A percentile compares a stretch with the other conserved stretches of the same genome.
These are phyloP conservation scores for Austroboletus niveus DNA, from an alignment of 1,284 basidiomycete genomes.

Conservation along the genomic window DNA sequence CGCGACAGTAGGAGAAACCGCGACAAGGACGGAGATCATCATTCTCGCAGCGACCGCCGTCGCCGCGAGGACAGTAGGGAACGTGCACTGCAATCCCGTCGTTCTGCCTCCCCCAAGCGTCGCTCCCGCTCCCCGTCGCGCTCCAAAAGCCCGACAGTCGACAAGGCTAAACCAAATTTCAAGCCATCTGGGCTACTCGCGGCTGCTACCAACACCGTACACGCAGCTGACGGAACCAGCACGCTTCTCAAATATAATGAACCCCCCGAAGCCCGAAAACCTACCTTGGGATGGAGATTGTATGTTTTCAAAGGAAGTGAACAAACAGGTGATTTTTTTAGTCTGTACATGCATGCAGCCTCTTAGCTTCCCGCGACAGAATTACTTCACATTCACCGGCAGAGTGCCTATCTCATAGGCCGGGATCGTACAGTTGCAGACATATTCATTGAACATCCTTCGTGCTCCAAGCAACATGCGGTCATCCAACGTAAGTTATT, in stretches of 20 bases:
- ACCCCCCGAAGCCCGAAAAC: constrained; percentile 96
- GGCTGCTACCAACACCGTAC: constrained; percentile 89
- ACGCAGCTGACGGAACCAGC: constrained; percentile 69
- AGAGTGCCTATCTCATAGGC: constrained; percentile 94
- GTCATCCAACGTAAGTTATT: constrained; percentile 81
- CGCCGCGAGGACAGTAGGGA: constrained; percentile 25
- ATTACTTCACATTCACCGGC: constrained; percentile 84
- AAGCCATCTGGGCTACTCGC: constrained; percentile 87
- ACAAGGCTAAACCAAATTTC: constrained; percentile 86
- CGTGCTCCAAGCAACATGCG: constrained; percentile 98
- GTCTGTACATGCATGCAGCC: background rate
- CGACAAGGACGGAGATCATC: constrained; percentile 42
- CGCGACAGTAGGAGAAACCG: constrained; percentile 23
- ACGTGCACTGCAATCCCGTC: constrained; percentile 41
- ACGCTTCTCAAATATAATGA: constrained; percentile 98
- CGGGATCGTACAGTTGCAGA: constrained; percentile 88
- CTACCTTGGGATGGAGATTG: constrained; percentile 84
- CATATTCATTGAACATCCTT: constrained; percentile 91
- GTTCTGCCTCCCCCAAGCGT: constrained; percentile 54
- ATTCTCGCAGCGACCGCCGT: constrained; percentile 33
- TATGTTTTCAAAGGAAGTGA: constrained; percentile 97
- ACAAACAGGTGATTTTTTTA: constrained; percentile 72
- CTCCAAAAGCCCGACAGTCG: constrained; percentile 39
- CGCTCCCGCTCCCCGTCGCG: constrained; percentile 36
- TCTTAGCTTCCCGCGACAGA: constrained; percentile 47